A percentile compares a stretch with the other conserved stretches of the same genome.
phyloP scores from a whole-genome alignment of 1,139 yeast genomes.

The Debaryomyces sp. region DNA sequence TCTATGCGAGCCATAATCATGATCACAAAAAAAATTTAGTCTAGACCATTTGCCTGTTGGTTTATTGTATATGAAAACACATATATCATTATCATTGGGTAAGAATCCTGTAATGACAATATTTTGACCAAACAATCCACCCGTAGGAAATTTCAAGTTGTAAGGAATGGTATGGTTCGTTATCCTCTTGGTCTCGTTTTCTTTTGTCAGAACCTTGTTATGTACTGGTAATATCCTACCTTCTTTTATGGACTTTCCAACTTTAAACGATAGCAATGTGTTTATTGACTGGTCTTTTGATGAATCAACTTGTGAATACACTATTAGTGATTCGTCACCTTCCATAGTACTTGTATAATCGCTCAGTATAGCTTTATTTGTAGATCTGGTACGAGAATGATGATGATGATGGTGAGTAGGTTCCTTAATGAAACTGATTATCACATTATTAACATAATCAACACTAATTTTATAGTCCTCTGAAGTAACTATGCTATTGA shows the following conservation, averaged over 20 bases:
- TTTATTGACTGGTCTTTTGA: constrained; percentile 22
- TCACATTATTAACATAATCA: constrained; percentile 36
- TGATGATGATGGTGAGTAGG: constrained; percentile 18
- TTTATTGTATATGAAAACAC: constrained; percentile 59
- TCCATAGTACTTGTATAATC: not conserved
- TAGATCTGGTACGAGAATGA: constrained; percentile 1
- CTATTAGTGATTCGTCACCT: constrained; percentile 38
- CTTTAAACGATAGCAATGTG: constrained; percentile 39
- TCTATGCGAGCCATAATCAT: constrained; percentile 57
- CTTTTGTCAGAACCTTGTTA: constrained; percentile 9
- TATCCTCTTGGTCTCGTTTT: not conserved
- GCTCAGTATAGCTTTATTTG: not conserved
- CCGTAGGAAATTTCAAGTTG: constrained; percentile 55
- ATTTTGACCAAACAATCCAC: constrained; percentile 67
- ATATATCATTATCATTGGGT: constrained; percentile 55
- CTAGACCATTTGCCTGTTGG: constrained; percentile 70
- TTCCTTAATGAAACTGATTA: constrained; percentile 37
- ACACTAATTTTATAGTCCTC: constrained; percentile 27
- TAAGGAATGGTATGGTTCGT: constrained; percentile 32
- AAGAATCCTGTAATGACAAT: constrained; percentile 62
- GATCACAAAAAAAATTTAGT: constrained; percentile 58
- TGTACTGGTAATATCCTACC: constrained; percentile 37
- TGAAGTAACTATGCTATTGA: constrained; percentile 21
- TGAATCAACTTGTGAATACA: constrained; percentile 35
- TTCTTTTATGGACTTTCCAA: constrained; percentile 35